Evolutionary conservation across 2,329 filamentous ascomycete species (phyloP), one percentile per base, ranked within the genome.

Genomic region (Pyricularia grisea): DNA sequence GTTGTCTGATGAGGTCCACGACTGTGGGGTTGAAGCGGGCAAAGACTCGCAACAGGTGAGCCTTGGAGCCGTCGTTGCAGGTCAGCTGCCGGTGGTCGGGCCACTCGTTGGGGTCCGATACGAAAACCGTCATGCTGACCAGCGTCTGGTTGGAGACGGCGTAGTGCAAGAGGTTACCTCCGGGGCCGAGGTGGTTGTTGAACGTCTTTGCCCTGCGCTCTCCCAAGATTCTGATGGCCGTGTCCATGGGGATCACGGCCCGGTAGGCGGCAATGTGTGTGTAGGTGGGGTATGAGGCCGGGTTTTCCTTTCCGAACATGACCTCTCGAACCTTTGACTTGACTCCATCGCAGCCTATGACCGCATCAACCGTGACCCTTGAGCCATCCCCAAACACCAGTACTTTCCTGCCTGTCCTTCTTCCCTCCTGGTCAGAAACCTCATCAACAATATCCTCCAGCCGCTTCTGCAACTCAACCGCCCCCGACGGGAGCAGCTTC

Each of bases 271-370:
- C 86, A 72, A 87, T 86, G 31, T 83, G 81, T 0, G 81, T 83
- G 72, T 87, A 90, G 0, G 73, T 74, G 27, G 75, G 81, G 74
- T n/a, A 85, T 71, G 70, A 81, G 68, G 36, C 81, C 71, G 67
- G 80, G 74, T 66, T 79, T 72, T 74, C 71, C 33, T 77, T 72
- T 0, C 82, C 84, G 0, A 83, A 84, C 0, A 89, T 77, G 7
- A 90, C 75, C 30, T 82, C 76, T 20, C 88, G 78, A 2, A 84
- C 82, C 31, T 80, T 79, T 1, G 83, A 85, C 74, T 88, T 88
- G 73, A 90, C 86, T 0, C 87, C 87, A 74, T 90, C 87, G 72
- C 85, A 88, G 1, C 85, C 86, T 60, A 89, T 76, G 0, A 87
- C 73, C 9, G 7, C 60, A 60, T 82, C 67, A 5, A 20, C 30